These are phyloP conservation scores for Rhododendron henanense DNA, from an alignment of 148 eudicot genomes.

Conservation along the genomic window DNA sequence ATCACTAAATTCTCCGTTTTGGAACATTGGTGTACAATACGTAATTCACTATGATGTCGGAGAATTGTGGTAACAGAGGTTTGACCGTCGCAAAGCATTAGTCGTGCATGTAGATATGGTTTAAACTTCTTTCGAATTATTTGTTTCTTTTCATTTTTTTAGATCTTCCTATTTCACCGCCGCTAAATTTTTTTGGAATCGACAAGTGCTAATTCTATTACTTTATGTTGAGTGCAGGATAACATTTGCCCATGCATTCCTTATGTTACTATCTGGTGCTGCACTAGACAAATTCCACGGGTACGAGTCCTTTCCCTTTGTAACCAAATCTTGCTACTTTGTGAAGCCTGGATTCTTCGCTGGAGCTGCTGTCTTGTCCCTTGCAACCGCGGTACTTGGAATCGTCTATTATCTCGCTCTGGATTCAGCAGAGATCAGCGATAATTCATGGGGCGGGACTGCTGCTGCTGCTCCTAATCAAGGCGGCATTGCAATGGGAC, in stretches of 20 bases:
- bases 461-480: slow-evolving; percentile 35
- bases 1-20: neutral
- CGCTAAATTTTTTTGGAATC: neutral
- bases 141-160: neutral
- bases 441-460: slow-evolving; percentile 24
- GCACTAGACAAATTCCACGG: slow-evolving; percentile 64
- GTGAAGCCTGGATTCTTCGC: slow-evolving; percentile 89
- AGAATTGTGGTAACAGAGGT: neutral
- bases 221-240: slow-evolving; percentile 37
- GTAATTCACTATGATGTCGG: neutral
- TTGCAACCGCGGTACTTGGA: slow-evolving; percentile 63
- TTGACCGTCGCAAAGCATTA: neutral
- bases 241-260: slow-evolving; percentile 67
- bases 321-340: slow-evolving; percentile 54
- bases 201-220: neutral
- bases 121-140: neutral
- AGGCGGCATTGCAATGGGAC: slow-evolving; percentile 77
- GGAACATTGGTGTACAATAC: neutral
- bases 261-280: slow-evolving; percentile 70
- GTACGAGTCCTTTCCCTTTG: slow-evolving; percentile 22
- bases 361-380: slow-evolving; percentile 60
- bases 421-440: slow-evolving; percentile 36
- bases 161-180: neutral
- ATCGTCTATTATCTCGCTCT: slow-evolving; percentile 54
- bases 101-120: neutral